Conservation (phyloP, 2,329 filamentous ascomycete genomes). For the Elsinoe fawcettii region DNA sequence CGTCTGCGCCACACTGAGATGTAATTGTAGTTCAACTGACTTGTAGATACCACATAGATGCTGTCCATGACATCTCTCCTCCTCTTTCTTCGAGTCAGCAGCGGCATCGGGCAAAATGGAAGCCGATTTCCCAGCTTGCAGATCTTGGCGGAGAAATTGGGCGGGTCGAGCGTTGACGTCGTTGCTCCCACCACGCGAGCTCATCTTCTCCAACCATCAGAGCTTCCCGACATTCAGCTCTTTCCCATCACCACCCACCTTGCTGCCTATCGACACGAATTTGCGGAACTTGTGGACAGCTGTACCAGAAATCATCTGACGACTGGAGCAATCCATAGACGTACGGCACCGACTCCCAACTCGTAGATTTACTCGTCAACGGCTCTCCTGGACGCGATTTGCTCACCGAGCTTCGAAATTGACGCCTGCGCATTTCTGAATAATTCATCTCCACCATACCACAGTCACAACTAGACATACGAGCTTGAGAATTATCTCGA, state of each 20-base stretch:
- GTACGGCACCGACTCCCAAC: not conserved
- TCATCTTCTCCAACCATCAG: not conserved
- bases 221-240: slow-evolving; percentile 1
- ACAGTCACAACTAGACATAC: not conserved
- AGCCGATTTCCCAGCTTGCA: not conserved
- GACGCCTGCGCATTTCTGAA: not conserved
- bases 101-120: not conserved
- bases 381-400: not conserved
- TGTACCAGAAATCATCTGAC: not conserved
- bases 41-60: slow-evolving; percentile 12
- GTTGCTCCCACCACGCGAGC: slow-evolving; percentile 10
- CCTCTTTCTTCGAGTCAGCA: not conserved
- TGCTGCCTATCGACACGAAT: slow-evolving; percentile 5
- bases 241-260: slow-evolving; percentile 3
- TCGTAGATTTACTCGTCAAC: not conserved
- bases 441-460: not conserved
- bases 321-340: not conserved
- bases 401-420: not conserved
- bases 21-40: not conserved
- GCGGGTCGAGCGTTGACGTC: slow-evolving; percentile 9
- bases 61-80: slow-evolving; percentile 9
- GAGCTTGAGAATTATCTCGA: not conserved
- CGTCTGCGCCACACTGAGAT: not conserved
- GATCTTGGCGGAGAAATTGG: not conserved
- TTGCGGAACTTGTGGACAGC: not conserved